Evolutionary conservation across 257 asterid genomes (phyloP), one percentile per base, ranked within the genome.

Genomic region (Lycium barbarum): DNA sequence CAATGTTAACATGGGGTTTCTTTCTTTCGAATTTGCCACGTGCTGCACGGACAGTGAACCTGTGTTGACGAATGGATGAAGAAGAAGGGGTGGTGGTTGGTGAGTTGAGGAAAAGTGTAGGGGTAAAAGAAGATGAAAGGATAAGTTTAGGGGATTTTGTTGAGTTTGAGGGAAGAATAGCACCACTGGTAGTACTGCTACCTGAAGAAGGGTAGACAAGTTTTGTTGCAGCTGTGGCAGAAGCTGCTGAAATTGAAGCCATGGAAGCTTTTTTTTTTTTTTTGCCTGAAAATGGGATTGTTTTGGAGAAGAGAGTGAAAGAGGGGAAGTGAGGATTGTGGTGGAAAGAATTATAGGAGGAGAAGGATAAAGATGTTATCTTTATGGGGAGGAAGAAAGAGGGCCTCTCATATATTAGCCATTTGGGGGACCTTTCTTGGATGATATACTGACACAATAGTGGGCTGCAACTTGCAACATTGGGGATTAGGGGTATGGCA

Each of bases 1-100:
- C 98, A 88, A 96, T 96, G 88, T 94, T 95, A 67, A 93, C 94
- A 61, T 93, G 99, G 85, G 99, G 98, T 68, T 96, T 96, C 84
- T 95, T 94, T 33, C 98, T 85, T 91, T 97, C 98, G 88, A 97
- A 97, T 84, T 94, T 97, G 9, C 98, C 96, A 9, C 98, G 91
- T 20, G 99, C 99, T 17, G 98, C 98, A 57, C 89, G 88, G 59
- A 92, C 88, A 43, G 97, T 84, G 88, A 92, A 87, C 84, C 91
- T 88, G 88, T 91, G 92, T 87, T 65, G 76, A 76, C 3, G 71
- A 86, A 74, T 38, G 83, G 86, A 49, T 9, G 83, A 4, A 47
- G 86, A 2, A 85, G 86, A 14, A 61, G 90, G 65, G 15, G 90
- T 80, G 80, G 92, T 20, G 43, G 89, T 71, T 13, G 91, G 82